Percentiles rank a stretch among this genome's conserved stretches.
Evolutionary conservation across 495 filamentous ascomycete species (phyloP).

Genomic region (Xylaria acuta): DNA sequence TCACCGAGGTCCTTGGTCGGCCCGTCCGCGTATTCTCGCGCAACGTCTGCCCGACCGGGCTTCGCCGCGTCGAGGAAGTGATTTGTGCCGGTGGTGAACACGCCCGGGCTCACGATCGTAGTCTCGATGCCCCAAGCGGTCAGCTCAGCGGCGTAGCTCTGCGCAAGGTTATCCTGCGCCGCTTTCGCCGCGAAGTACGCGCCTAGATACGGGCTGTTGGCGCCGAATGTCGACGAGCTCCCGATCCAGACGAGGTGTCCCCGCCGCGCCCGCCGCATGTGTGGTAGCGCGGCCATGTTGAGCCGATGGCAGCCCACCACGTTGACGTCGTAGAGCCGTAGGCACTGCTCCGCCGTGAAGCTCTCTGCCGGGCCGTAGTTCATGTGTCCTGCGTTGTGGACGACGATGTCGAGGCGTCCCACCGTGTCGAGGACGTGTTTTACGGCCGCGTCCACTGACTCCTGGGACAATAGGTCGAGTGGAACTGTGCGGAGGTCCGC

Average conservation of each 20-base stretch:
- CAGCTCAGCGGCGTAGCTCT: slow-evolving; percentile 25
- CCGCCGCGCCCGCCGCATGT: slow-evolving; percentile 25
- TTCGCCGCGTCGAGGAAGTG: slow-evolving; percentile 25
- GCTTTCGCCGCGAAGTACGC: slow-evolving; percentile 31
- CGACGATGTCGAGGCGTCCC: slow-evolving; percentile 32
- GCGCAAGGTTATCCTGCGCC: slow-evolving; percentile 28
- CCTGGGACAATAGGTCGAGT: slow-evolving; percentile 32
- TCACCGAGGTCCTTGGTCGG: slow-evolving; percentile 26
- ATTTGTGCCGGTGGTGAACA: slow-evolving; percentile 30
- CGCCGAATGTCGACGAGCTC: slow-evolving; percentile 28
- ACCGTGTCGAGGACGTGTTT: slow-evolving; percentile 17
- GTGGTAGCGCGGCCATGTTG: slow-evolving; percentile 34
- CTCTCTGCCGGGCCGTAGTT: slow-evolving; percentile 35
- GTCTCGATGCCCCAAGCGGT: slow-evolving; percentile 30
- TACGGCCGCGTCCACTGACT: slow-evolving; percentile 29
- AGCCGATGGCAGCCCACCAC: slow-evolving; percentile 36
- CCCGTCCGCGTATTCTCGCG: slow-evolving; percentile 23
- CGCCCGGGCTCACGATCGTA: slow-evolving; percentile 25
- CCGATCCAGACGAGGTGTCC: slow-evolving; percentile 30
- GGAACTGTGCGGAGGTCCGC: slow-evolving; percentile 32
- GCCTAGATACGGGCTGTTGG: slow-evolving; percentile 22
- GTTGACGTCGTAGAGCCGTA: slow-evolving; percentile 36
- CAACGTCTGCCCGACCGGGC: slow-evolving; percentile 18
- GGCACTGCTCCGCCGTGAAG: slow-evolving; percentile 35
- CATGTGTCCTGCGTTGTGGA: slow-evolving; percentile 41